phyloP scores from a whole-genome alignment of 345 rosid species.

The Reutealis trisperma region DNA sequence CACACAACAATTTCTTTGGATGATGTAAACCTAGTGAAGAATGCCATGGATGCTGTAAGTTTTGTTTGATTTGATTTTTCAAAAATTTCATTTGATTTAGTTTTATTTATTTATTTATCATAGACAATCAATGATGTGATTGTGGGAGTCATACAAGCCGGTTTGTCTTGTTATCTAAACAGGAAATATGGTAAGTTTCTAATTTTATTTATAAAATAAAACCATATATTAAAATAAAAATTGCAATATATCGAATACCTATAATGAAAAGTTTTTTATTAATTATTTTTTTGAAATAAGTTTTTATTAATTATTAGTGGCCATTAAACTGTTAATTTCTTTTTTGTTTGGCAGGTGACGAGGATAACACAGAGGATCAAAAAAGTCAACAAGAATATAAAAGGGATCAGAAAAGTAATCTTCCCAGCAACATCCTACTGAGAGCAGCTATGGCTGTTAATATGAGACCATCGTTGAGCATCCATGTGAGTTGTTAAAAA shows the following conservation, averaged over 20 bases:
- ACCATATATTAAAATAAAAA: neutral
- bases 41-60: constrained; percentile 39
- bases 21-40: constrained; percentile 41
- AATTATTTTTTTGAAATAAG: neutral
- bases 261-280: too few relatives aligned
- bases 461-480: constrained; percentile 55
- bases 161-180: neutral
- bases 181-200: neutral
- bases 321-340: neutral
- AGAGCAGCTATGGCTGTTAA: constrained; percentile 55
- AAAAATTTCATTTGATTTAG: too few relatives aligned
- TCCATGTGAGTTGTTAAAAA: constrained; percentile 39
- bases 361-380: too few relatives aligned
- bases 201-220: neutral
- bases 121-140: neutral
- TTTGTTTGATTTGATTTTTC: too few relatives aligned
- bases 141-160: neutral
- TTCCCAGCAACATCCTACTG: constrained; percentile 41
- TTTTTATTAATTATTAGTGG: neutral
- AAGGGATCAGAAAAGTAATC: too few relatives aligned
- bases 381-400: too few relatives aligned
- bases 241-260: neutral
- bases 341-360: neutral
- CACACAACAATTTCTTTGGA: constrained; percentile 34
- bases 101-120: too few relatives aligned